phyloP scores from a whole-genome alignment of 768 basidiomycete genomes.

The Cystobasidium tubakii region DNA sequence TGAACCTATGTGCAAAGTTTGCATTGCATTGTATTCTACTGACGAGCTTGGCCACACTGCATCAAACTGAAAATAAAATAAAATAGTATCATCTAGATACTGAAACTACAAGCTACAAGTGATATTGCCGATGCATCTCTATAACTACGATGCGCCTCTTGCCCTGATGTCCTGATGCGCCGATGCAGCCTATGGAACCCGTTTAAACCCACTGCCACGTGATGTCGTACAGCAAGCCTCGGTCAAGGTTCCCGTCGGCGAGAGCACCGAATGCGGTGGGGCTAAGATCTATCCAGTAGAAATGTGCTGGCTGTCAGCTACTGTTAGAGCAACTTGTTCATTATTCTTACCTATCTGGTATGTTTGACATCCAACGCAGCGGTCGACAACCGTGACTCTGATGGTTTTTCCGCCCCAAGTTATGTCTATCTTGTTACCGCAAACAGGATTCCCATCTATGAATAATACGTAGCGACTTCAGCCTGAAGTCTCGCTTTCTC shows the following conservation, averaged over 20 bases:
- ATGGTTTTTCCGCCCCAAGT: constrained; percentile 14
- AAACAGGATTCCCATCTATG: constrained; percentile 13
- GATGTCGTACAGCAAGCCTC: neutral
- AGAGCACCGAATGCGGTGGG: constrained; percentile 13
- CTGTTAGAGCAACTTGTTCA: neutral
- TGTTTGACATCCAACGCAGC: constrained; percentile 25
- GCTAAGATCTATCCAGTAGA: constrained; percentile 26
- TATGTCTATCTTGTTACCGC: constrained; percentile 19
- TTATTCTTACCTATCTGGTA: constrained; percentile 10
- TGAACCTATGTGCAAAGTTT: neutral
- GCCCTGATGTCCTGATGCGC: constrained; percentile 10
- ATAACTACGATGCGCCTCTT: neutral
- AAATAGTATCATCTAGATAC: constrained; percentile 5
- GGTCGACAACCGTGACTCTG: constrained; percentile 13
- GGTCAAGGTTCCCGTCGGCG: neutral
- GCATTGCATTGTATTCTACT: neutral
- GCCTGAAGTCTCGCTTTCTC: too few species aligned
- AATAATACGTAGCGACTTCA: neutral
- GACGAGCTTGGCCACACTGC: neutral
- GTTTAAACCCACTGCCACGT: constrained; percentile 21
- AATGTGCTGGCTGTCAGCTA: too few species aligned
- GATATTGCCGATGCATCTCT: constrained; percentile 6
- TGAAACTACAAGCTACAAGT: constrained; percentile 13
- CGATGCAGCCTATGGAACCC: too few species aligned
- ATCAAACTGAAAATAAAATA: neutral